A percentile compares a stretch with the other conserved stretches of the same genome.
These are phyloP conservation scores for Fusarium liriodendri DNA, from an alignment of 2,329 filamentous ascomycete species.

Conservation along the genomic window DNA sequence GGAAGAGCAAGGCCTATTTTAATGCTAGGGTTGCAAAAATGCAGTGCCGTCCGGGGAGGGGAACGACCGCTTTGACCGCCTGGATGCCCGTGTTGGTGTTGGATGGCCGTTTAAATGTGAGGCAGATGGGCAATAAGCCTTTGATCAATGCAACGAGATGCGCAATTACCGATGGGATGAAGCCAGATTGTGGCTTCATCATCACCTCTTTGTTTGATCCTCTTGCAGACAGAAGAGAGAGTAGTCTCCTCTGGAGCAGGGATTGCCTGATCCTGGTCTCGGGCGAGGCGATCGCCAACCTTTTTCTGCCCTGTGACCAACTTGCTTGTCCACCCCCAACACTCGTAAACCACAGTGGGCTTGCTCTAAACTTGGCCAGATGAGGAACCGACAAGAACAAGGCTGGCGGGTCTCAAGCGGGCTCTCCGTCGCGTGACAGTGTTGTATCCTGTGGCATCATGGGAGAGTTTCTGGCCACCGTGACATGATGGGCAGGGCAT, in stretches of 20 bases:
- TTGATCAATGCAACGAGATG: conserved; percentile 39
- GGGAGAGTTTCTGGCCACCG: background rate
- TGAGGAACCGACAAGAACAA: conserved; percentile 30
- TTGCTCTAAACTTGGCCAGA: conserved; percentile 30
- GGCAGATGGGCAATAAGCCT: conserved; percentile 30
- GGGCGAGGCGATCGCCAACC: conserved; percentile 25
- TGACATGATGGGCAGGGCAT: conserved; percentile 11
- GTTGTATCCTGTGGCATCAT: conserved; percentile 1
- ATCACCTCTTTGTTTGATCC: background rate
- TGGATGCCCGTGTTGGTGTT: conserved; percentile 41
- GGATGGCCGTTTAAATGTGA: conserved; percentile 33
- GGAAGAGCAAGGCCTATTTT: conserved; percentile 11
- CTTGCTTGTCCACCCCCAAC: conserved; percentile 13
- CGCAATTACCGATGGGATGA: conserved; percentile 17
- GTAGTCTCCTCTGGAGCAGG: conserved; percentile 16
- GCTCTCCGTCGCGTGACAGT: conserved; percentile 23
- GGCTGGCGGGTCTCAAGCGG: conserved; percentile 23
- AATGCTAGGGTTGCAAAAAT: conserved; percentile 35
- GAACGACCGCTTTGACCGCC: conserved; percentile 42
- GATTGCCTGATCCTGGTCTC: conserved; percentile 34
- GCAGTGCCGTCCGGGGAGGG: conserved; percentile 39
- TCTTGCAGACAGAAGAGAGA: background rate
- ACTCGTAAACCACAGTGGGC: conserved; percentile 19
- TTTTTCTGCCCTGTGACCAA: conserved; percentile 33
- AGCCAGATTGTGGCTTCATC: conserved; percentile 20